Evolutionary conservation across 2,329 filamentous ascomycete species (phyloP).

Genomic region (Diaporthe helianthi): DNA sequence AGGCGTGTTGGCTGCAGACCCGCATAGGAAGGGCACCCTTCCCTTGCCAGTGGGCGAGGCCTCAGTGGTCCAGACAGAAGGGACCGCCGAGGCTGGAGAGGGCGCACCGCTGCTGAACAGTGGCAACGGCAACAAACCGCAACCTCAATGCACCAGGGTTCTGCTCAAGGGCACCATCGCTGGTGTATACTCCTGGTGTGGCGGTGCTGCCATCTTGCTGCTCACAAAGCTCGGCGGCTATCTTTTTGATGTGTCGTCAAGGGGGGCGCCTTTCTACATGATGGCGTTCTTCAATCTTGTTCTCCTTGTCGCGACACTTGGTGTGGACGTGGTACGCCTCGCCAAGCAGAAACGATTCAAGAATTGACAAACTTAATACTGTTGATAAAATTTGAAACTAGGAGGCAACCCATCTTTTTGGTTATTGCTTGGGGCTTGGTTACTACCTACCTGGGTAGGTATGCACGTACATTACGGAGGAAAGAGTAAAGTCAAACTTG

Average conservation of each 20-base stretch:
- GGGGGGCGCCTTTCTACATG: slow-evolving; percentile 89
- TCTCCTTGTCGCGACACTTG: slow-evolving; percentile 65
- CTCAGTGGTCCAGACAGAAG: slow-evolving; percentile 32
- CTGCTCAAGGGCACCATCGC: slow-evolving; percentile 91
- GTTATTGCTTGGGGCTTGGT: neutral
- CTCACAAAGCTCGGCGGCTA: slow-evolving; percentile 90
- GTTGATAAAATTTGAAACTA: neutral
- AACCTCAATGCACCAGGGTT: slow-evolving; percentile 52
- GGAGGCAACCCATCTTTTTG: neutral
- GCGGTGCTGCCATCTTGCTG: slow-evolving; percentile 86
- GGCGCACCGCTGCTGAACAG: slow-evolving; percentile 48
- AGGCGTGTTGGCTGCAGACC: slow-evolving; percentile 70
- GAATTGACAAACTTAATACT: neutral
- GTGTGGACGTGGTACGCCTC: slow-evolving; percentile 53
- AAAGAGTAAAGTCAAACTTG: neutral
- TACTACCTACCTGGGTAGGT: too few species aligned
- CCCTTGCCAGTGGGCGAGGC: slow-evolving; percentile 37
- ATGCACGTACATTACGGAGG: neutral
- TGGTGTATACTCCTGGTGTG: slow-evolving; percentile 90
- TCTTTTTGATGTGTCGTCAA: slow-evolving; percentile 78
- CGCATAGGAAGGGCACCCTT: slow-evolving; percentile 16
- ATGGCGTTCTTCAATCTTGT: slow-evolving; percentile 88
- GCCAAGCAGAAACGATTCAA: slow-evolving; percentile 27
- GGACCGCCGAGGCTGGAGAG: slow-evolving; percentile 35
- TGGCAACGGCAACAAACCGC: slow-evolving; percentile 33